Percentiles rank a stretch among this genome's conserved stretches.
These are phyloP conservation scores for Aphanomyces invadans DNA, from an alignment of 352 stramenopile species.

Conservation along the genomic window DNA sequence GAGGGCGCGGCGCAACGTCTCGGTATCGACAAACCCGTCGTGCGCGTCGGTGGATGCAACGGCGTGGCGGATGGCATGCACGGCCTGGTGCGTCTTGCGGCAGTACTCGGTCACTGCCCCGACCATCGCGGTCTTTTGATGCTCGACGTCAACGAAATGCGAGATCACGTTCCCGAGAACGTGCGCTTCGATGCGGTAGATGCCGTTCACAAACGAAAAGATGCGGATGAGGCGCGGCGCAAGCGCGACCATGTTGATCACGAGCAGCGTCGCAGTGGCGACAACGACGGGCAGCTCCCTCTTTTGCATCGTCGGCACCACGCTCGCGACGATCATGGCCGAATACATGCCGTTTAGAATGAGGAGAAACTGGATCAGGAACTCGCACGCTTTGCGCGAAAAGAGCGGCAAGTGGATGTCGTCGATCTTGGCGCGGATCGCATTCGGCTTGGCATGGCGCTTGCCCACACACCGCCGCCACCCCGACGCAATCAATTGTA, in stretches of 20 bases:
- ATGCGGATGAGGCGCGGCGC: constrained; percentile 48
- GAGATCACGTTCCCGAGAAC: constrained; percentile 46
- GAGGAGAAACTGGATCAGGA: constrained; percentile 20
- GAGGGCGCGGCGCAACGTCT: constrained; percentile 4
- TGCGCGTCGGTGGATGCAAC: not conserved
- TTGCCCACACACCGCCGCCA: not conserved
- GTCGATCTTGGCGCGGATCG: constrained; percentile 7
- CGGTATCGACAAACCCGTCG: constrained; percentile 16
- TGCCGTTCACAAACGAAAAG: constrained; percentile 50
- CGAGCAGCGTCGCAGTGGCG: constrained; percentile 16
- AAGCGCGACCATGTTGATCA: constrained; percentile 51
- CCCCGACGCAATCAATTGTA: not conserved
- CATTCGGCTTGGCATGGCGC: not conserved
- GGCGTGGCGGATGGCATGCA: not conserved
- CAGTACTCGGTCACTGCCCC: not conserved
- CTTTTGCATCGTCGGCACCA: not conserved
- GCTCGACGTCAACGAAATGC: constrained; percentile 49
- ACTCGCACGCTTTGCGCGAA: constrained; percentile 6
- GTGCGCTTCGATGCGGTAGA: constrained; percentile 40
- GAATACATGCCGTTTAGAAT: constrained; percentile 18
- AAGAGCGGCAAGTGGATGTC: constrained; percentile 9
- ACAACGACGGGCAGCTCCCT: not conserved
- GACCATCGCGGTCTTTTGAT: not conserved
- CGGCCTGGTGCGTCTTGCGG: not conserved
- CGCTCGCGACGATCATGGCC: not conserved